These are phyloP conservation scores for Baudoinia panamericana DNA, from an alignment of 495 filamentous ascomycete genomes.

Conservation along the genomic window DNA sequence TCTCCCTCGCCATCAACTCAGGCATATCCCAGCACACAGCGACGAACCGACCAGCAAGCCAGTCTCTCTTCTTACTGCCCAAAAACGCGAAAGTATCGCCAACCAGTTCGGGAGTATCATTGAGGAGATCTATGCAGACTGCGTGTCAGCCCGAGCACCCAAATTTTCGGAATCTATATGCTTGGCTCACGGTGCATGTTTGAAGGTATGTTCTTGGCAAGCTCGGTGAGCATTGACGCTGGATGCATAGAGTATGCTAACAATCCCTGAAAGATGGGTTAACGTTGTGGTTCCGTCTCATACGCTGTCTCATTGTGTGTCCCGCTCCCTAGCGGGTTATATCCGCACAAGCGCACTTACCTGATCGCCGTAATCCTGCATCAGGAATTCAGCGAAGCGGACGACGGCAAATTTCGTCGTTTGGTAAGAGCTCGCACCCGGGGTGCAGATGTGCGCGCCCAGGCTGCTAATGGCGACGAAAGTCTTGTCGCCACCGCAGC, in stretches of 20 bases:
- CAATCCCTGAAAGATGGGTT: too few relatives aligned
- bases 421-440: slow-evolving; percentile 3
- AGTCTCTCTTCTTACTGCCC: slow-evolving; percentile 1
- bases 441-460: background rate
- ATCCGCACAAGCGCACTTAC: too few relatives aligned
- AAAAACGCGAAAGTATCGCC: slow-evolving; percentile 5
- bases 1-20: slow-evolving; percentile 6
- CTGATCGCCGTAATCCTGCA: slow-evolving; percentile 2
- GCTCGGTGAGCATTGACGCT: background rate
- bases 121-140: slow-evolving; percentile 1
- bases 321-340: too few relatives aligned
- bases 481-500: slow-evolving; percentile 2
- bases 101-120: slow-evolving; percentile 3
- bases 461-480: slow-evolving; percentile 6
- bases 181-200: too few relatives aligned
- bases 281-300: too few relatives aligned
- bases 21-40: slow-evolving; percentile 1
- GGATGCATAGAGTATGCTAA: slow-evolving; percentile 6
- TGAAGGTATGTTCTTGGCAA: slow-evolving; percentile 3
- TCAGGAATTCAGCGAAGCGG: slow-evolving; percentile 3
- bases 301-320: too few relatives aligned
- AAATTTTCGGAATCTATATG: too few relatives aligned
- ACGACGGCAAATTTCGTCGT: background rate
- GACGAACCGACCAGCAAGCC: slow-evolving; percentile 2
- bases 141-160: too few relatives aligned